Conservation (phyloP, 148 eudicot species). For the Spergularia bocconei region DNA sequence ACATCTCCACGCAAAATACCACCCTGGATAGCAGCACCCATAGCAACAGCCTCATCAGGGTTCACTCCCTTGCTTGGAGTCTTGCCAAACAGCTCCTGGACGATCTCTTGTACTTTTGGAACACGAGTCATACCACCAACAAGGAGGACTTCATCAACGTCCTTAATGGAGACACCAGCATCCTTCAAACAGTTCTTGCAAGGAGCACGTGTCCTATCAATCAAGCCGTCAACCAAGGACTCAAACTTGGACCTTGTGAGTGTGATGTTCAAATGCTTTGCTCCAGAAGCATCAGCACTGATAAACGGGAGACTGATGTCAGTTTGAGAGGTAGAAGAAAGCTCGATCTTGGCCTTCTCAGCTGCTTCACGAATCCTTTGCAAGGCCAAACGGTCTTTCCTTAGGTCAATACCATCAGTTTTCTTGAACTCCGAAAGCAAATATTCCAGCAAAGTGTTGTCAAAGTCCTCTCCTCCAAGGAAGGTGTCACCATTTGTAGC, state of each 20-base stretch:
- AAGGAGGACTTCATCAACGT: slow-evolving; percentile 85
- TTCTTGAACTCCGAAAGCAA: slow-evolving; percentile 75
- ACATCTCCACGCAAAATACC: slow-evolving; percentile 97
- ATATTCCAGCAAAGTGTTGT: slow-evolving; percentile 75
- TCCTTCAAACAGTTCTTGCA: slow-evolving; percentile 89
- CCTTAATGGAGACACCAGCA: slow-evolving; percentile 68
- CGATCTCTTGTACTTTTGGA: slow-evolving; percentile 83
- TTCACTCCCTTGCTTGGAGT: slow-evolving; percentile 94
- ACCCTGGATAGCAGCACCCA: slow-evolving; percentile 99
- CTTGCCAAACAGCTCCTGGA: slow-evolving; percentile 79
- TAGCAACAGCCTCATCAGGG: slow-evolving; percentile 95
- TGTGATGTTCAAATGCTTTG: slow-evolving; percentile 89
- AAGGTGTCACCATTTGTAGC: slow-evolving; percentile 99
- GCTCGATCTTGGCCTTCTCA: slow-evolving; percentile 92
- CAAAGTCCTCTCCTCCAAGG: slow-evolving; percentile 97
- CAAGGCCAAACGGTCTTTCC: slow-evolving; percentile 73
- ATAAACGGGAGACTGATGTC: slow-evolving; percentile 91
- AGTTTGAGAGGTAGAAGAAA: slow-evolving; percentile 91
- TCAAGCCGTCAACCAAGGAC: slow-evolving; percentile 67
- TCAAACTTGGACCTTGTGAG: slow-evolving; percentile 89
- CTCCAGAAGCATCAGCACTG: slow-evolving; percentile 89
- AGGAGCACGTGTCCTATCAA: slow-evolving; percentile 78
- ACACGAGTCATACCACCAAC: slow-evolving; percentile 99
- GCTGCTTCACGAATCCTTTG: slow-evolving; percentile 97
- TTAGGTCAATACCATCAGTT: slow-evolving; percentile 68